Percentiles rank a stretch among this genome's conserved stretches.
Conservation (phyloP, 148 eudicot genomes). For the Amaranthus palmeri region DNA sequence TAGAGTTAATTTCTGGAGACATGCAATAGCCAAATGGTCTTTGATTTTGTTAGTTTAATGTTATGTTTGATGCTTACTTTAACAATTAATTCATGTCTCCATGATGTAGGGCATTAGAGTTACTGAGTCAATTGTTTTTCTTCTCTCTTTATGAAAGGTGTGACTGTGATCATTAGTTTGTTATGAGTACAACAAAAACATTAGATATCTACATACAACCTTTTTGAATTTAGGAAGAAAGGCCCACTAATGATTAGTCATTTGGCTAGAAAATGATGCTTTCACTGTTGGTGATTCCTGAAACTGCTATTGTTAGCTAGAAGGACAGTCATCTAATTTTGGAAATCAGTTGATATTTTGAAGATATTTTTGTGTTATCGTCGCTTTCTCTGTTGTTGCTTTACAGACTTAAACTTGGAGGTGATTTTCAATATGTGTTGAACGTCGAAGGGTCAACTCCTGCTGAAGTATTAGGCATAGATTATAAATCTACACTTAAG, state of each 20-base stretch:
- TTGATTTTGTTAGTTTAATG: neutral
- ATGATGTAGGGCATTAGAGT: neutral
- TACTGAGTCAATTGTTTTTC: neutral
- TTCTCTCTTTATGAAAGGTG: neutral
- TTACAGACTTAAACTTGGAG: conserved; percentile 73
- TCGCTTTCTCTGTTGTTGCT: neutral
- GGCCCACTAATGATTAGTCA: neutral
- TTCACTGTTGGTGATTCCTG: neutral
- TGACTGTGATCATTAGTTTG: neutral
- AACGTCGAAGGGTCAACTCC: conserved; percentile 65
- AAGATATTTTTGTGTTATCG: neutral
- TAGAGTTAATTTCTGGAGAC: neutral
- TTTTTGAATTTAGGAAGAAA: neutral
- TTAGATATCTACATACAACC: too few relatives aligned
- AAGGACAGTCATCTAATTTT: neutral
- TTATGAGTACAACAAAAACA: neutral
- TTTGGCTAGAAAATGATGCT: neutral
- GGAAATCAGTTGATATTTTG: neutral
- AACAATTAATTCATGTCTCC: neutral
- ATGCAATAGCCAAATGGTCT: neutral
- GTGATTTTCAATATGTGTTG: conserved; percentile 56
- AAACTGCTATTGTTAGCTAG: neutral
- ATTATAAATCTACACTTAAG: conserved; percentile 68
- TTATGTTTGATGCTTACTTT: neutral
- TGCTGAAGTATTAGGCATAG: conserved; percentile 67